Evolutionary conservation across 2,329 filamentous ascomycete genomes (phyloP), one percentile per base, ranked within the genome.

Genomic region (Verticillium nonalfalfae): DNA sequence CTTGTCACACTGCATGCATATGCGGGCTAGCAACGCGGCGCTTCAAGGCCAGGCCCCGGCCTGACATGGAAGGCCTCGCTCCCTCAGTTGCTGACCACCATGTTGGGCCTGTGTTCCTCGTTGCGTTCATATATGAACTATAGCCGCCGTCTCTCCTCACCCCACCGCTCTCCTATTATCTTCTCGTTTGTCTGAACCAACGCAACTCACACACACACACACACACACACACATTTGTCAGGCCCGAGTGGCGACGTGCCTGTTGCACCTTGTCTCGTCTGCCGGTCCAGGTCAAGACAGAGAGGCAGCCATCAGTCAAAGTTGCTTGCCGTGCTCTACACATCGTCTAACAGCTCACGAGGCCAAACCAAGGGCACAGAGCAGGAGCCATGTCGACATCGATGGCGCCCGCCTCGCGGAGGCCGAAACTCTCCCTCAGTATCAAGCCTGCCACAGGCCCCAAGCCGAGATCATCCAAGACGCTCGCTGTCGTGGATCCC

Each of bases 371-470:
- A n/a, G 7, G 26, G 5, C 4, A 34, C 14, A 57, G 61, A 64
- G 60, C 59, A 80, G 80, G 78, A 26, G 67, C 76, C 40, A 73
- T 71, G 62, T 69, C 69, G 58, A 71, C 73, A 40, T 72, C 70
- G 61, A 71, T 73, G 6, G 71, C n/a, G 21, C 9, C 45, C 45
- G 45, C 76, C 59, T 65, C 63, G 14, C 83, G 79, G 75, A 79
- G 79, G 69, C 85, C 85, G 2, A 78, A 83, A 68, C 74, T 88
- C 64, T 83, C 82, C 60, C 79, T 85, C 66, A 80, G 84, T 69
- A 85, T 79, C 68, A 82, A 81, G 67, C 75, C 81, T 31, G 70
- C 76, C 35, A 70, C 72, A 61, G 73, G 72, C 38, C 69, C 77
- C 3, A 68, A 67, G 50, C 70, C 74, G 60, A 77, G 74, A 60